Percentiles rank a stretch among this genome's conserved stretches.
Evolutionary conservation across 768 basidiomycete genomes (phyloP).

Genomic region (Pleurotus platypus): DNA sequence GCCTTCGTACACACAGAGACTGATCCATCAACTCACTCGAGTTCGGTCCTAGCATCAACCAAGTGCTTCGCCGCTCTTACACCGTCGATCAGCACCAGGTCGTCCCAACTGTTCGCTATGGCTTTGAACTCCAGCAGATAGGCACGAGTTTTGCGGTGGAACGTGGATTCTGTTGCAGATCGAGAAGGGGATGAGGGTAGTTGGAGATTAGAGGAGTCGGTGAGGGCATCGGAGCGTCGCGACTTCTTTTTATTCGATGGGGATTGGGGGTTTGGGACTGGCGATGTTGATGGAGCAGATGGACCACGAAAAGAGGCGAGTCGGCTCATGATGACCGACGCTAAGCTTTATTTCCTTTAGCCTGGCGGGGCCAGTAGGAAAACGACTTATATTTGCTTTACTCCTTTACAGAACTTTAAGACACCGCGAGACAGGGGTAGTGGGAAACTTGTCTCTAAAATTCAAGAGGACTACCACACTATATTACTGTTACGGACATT

Average conservation of each 20-base stretch:
- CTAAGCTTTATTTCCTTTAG: no score
- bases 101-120: conserved; percentile 75
- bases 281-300: conserved; percentile 69
- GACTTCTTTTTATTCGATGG: not conserved
- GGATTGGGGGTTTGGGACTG: conserved; percentile 36
- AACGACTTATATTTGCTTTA: no score
- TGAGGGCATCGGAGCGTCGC: not conserved
- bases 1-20: not conserved
- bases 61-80: conserved; percentile 68
- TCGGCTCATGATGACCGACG: conserved; percentile 31
- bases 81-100: conserved; percentile 76
- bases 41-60: conserved; percentile 76
- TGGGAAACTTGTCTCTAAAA: no score
- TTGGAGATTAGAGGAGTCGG: conserved; percentile 13
- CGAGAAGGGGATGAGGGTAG: conserved; percentile 46
- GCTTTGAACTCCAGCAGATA: conserved; percentile 64
- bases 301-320: conserved; percentile 79
- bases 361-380: no score
- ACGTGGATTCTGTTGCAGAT: conserved; percentile 60
- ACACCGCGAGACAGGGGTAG: no score
- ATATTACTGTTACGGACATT: no score
- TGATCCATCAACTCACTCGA: conserved; percentile 57
- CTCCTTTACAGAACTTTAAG: no score
- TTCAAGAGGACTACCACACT: no score
- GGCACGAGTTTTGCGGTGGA: conserved; percentile 74